Percentiles rank a stretch among this genome's conserved stretches.
Evolutionary conservation across 2,329 filamentous ascomycete genomes (phyloP).

Genomic region (Talaromyces sp.): DNA sequence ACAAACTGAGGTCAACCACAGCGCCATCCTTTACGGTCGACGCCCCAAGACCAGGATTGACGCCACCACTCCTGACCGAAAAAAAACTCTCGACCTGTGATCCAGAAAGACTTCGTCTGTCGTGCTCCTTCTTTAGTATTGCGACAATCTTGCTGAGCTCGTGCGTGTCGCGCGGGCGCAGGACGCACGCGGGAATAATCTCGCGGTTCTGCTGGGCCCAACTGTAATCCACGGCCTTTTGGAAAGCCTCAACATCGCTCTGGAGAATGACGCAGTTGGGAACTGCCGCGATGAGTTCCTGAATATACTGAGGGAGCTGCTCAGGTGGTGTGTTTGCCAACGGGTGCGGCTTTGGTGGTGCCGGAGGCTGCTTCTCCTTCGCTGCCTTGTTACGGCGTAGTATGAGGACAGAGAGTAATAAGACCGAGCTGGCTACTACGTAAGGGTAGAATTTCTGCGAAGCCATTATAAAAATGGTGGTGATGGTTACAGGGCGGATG

Average conservation of each 20-base stretch:
- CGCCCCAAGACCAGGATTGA: constrained; percentile 14
- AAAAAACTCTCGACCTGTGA: constrained; percentile 10
- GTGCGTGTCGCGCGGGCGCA: constrained; percentile 13
- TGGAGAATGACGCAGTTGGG: constrained; percentile 5
- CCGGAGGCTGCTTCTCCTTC: constrained; percentile 6
- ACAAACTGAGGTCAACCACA: constrained; percentile 12
- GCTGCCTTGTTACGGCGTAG: background rate
- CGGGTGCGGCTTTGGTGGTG: constrained; percentile 12
- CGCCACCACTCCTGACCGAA: constrained; percentile 13
- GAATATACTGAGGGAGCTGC: constrained; percentile 15
- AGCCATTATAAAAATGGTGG: constrained; percentile 1
- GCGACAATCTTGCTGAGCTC: constrained; percentile 15
- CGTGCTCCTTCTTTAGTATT: constrained; percentile 13
- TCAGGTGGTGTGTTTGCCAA: constrained; percentile 16
- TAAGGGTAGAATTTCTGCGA: constrained; percentile 6
- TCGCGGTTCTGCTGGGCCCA: constrained; percentile 20
- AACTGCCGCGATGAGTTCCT: constrained; percentile 13
- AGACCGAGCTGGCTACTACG: constrained; percentile 1
- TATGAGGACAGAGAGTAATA: constrained; percentile 7
- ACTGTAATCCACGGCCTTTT: constrained; percentile 13
- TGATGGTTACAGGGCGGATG: background rate
- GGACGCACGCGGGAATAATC: constrained; percentile 17
- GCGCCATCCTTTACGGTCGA: constrained; percentile 16
- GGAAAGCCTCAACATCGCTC: constrained; percentile 11
- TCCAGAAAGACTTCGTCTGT: background rate